These are phyloP conservation scores for Aspergillus eucalypticola DNA, from an alignment of 2,329 filamentous ascomycete species.

Conservation along the genomic window DNA sequence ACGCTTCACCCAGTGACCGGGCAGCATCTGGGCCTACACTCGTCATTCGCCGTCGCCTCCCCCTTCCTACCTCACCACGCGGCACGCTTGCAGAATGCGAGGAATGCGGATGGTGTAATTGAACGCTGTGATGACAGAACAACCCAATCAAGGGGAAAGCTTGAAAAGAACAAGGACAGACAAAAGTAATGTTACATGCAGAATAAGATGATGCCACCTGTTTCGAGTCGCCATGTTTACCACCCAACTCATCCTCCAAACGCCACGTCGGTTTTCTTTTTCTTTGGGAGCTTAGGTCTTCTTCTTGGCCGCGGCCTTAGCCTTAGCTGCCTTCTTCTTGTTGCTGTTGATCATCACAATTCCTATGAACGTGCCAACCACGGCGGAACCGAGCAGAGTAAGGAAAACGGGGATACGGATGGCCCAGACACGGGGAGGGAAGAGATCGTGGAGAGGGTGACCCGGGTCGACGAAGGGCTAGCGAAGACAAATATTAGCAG, in stretches of 20 bases:
- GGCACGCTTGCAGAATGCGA: slow-evolving; percentile 5
- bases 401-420: slow-evolving; percentile 98
- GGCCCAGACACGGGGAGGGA: slow-evolving; percentile 96
- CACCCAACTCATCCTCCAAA: slow-evolving; percentile 4
- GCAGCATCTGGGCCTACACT: neutral
- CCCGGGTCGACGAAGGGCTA: slow-evolving; percentile 96
- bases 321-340: slow-evolving; percentile 94
- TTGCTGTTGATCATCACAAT: slow-evolving; percentile 99
- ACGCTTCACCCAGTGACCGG: slow-evolving; percentile 3
- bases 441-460: slow-evolving; percentile 90
- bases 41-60: neutral
- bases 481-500: neutral
- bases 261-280: neutral
- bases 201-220: slow-evolving; percentile 4
- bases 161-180: neutral
- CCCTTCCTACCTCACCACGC: slow-evolving; percentile 3
- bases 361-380: slow-evolving; percentile 92
- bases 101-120: slow-evolving; percentile 6
- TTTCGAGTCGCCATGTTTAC: slow-evolving; percentile 2
- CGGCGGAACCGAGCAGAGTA: slow-evolving; percentile 83
- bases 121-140: neutral
- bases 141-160: neutral
- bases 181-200: slow-evolving; percentile 9
- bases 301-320: slow-evolving; percentile 80
- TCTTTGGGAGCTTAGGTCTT: slow-evolving; percentile 62